Conservation (phyloP, 306 rosid genomes). For the Quillaja saponaria region DNA sequence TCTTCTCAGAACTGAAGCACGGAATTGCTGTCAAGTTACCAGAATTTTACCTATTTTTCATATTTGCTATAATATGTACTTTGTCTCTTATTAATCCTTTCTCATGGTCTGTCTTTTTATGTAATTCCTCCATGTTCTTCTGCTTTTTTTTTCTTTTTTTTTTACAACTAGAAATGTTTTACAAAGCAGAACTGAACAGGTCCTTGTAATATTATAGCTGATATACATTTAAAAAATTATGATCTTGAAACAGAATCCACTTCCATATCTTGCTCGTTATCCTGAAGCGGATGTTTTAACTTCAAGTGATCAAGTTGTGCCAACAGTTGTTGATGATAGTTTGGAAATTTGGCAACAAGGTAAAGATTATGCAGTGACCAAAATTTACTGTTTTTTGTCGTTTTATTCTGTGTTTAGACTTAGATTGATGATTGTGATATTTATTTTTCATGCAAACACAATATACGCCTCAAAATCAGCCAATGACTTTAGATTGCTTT, state of each 20-base stretch:
- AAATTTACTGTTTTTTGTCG: background rate
- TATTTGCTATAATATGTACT: constrained; percentile 13
- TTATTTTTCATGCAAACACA: background rate
- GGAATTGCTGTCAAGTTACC: constrained; percentile 4
- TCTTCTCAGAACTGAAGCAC: background rate
- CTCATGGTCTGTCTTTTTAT: constrained; percentile 1
- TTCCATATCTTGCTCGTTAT: constrained; percentile 87
- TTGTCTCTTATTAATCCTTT: constrained; percentile 2
- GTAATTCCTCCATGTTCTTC: background rate
- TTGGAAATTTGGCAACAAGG: constrained; percentile 86
- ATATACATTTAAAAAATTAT: constrained; percentile 29
- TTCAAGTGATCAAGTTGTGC: constrained; percentile 90
- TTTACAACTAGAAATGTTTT: too few relatives aligned
- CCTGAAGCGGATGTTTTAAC: constrained; percentile 94
- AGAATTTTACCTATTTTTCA: background rate
- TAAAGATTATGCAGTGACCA: constrained; percentile 37
- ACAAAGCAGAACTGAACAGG: too few relatives aligned
- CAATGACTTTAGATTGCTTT: constrained; percentile 14
- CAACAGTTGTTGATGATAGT: constrained; percentile 88
- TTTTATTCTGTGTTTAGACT: background rate
- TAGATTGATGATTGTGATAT: constrained; percentile 10
- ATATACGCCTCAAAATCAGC: background rate
- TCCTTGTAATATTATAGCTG: too few relatives aligned
- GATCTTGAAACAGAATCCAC: constrained; percentile 81
- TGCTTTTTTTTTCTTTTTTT: constrained; percentile 5